These are phyloP conservation scores for Clitocybe nebularis DNA, from an alignment of 1,284 basidiomycete species.

Conservation along the genomic window DNA sequence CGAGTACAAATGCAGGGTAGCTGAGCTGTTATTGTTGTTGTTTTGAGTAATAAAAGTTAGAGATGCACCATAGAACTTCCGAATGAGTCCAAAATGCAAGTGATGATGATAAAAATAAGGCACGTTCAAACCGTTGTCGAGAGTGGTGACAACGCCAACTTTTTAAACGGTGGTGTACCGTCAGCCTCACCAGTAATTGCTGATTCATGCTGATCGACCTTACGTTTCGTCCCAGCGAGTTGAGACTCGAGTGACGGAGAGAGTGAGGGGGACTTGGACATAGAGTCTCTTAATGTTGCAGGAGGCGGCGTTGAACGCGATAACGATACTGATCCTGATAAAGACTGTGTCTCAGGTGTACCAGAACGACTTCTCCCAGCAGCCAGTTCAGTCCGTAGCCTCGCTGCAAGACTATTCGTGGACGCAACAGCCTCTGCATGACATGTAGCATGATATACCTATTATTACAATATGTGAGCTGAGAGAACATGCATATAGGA, in stretches of 20 bases:
- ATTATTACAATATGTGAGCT: conserved; percentile 3
- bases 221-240: conserved; percentile 61
- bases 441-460: conserved; percentile 92
- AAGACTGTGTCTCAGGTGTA: conserved; percentile 56
- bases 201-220: conserved; percentile 51
- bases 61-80: conserved; percentile 9
- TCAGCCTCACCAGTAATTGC: conserved; percentile 33
- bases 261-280: conserved; percentile 33
- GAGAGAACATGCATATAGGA: conserved; percentile 4
- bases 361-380: conserved; percentile 67
- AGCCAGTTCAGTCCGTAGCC: conserved; percentile 55
- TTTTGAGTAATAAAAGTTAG: conserved; percentile 5
- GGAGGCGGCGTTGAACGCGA: conserved; percentile 44
- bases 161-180: conserved; percentile 57
- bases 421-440: conserved; percentile 73
- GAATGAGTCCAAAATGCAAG: conserved; percentile 6
- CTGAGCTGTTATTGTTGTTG: too few species aligned
- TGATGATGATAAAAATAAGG: conserved; percentile 4
- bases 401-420: conserved; percentile 58
- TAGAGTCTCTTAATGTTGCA: conserved; percentile 27
- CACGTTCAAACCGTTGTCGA: conserved; percentile 8
- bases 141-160: conserved; percentile 39
- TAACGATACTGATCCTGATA: conserved; percentile 13
- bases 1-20: conserved; percentile 17
- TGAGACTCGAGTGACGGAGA: conserved; percentile 51